phyloP scores from a whole-genome alignment of 2,329 filamentous ascomycete species.

The Taxawa tesnikishii region DNA sequence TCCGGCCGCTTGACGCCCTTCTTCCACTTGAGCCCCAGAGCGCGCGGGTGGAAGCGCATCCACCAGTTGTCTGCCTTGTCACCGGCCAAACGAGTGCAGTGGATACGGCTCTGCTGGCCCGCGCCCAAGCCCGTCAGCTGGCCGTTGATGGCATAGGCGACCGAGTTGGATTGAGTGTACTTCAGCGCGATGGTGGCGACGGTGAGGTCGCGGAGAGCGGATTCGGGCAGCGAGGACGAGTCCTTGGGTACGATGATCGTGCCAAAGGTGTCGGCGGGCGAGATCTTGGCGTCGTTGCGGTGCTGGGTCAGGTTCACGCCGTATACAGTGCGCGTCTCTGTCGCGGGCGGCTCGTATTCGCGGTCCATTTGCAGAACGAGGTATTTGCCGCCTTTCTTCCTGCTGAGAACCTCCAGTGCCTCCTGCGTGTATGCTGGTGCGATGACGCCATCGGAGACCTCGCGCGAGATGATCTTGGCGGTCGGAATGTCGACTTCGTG shows the following conservation, averaged over 20 bases:
- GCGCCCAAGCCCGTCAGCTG: constrained; percentile 91
- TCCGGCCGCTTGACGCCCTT: constrained; percentile 92
- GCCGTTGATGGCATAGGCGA: constrained; percentile 91
- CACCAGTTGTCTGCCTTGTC: constrained; percentile 99
- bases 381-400: constrained; percentile 98
- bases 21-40: constrained; percentile 87
- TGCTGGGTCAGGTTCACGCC: constrained; percentile 80
- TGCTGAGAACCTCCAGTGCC: constrained; percentile 80
- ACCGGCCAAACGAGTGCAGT: constrained; percentile 93
- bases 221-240: constrained; percentile 55
- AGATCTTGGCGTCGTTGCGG: constrained; percentile 84
- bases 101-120: constrained; percentile 93
- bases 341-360: constrained; percentile 59
- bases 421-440: constrained; percentile 76
- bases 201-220: constrained; percentile 77
- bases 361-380: constrained; percentile 91
- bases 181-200: constrained; percentile 95
- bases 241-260: constrained; percentile 81
- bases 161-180: constrained; percentile 98
- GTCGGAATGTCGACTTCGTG: constrained; percentile 84
- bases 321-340: constrained; percentile 79
- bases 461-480: constrained; percentile 93
- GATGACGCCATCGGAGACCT: constrained; percentile 95
- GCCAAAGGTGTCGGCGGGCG: constrained; percentile 67
- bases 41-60: constrained; percentile 92